Conservation (phyloP, 2,329 filamentous ascomycete species). For the Calonectria pseudoturangicola region DNA sequence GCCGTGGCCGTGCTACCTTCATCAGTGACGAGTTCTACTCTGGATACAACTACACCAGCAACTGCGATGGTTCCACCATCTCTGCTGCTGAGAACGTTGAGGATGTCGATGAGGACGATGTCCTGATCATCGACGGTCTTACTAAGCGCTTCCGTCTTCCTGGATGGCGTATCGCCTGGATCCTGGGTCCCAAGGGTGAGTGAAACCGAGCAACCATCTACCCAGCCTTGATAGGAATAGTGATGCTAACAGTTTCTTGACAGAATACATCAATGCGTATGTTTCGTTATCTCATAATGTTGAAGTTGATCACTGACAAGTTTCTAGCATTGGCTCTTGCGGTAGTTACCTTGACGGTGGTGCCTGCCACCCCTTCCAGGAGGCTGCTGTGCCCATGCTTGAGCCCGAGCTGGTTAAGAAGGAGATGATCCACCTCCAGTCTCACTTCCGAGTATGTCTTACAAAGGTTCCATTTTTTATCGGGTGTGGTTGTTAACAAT, state of each 20-base stretch:
- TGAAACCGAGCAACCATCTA: not conserved
- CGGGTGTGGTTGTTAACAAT: slow-evolving; percentile 45
- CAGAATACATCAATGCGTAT: slow-evolving; percentile 90
- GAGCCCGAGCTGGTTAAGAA: slow-evolving; percentile 85
- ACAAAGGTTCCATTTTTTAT: not conserved
- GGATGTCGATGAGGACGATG: slow-evolving; percentile 92
- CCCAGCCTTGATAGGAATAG: not conserved
- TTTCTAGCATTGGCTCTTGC: slow-evolving; percentile 83
- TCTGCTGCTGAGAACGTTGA: slow-evolving; percentile 92
- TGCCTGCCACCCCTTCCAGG: slow-evolving; percentile 95
- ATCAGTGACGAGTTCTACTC: slow-evolving; percentile 98
- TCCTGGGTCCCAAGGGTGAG: slow-evolving; percentile 87
- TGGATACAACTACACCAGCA: slow-evolving; percentile 95
- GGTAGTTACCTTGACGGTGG: slow-evolving; percentile 96
- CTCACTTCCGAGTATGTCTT: slow-evolving; percentile 83
- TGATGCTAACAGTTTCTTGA: slow-evolving; percentile 38
- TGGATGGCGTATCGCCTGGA: slow-evolving; percentile 98
- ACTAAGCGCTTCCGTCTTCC: slow-evolving; percentile 98
- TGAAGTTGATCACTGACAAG: slow-evolving; percentile 43
- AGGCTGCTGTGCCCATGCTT: slow-evolving; percentile 95
- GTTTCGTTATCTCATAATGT: slow-evolving; percentile 48
- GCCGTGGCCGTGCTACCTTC: slow-evolving; percentile 90
- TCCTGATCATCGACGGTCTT: slow-evolving; percentile 94
- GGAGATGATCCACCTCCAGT: slow-evolving; percentile 93
- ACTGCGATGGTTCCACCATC: slow-evolving; percentile 93